Percentiles rank a stretch among this genome's conserved stretches.
These are phyloP conservation scores for Apiosordaria backusii DNA, from an alignment of 495 filamentous ascomycete species.

Conservation along the genomic window DNA sequence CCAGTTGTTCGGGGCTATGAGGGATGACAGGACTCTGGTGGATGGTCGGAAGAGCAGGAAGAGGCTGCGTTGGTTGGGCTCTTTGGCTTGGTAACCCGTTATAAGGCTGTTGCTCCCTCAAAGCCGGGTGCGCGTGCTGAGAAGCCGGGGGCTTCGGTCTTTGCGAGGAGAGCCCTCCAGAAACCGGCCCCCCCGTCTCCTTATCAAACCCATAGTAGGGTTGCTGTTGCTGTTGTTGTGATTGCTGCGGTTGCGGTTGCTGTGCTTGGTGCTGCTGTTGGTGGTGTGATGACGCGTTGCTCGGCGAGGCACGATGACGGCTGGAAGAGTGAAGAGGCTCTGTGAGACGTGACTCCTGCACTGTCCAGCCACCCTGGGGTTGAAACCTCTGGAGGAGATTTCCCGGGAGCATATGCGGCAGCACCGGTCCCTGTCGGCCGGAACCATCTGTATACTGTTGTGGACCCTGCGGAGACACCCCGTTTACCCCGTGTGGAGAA, in stretches of 20 bases:
- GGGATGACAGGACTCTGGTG: slow-evolving; percentile 17
- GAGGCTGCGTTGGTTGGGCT: slow-evolving; percentile 22
- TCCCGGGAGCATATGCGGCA: slow-evolving; percentile 24
- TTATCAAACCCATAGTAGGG: slow-evolving; percentile 42
- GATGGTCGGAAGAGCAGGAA: slow-evolving; percentile 12
- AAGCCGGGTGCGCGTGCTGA: slow-evolving; percentile 16
- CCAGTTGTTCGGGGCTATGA: slow-evolving; percentile 23
- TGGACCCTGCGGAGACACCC: slow-evolving; percentile 13
- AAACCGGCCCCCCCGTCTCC: slow-evolving; percentile 35
- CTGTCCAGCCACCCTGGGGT: slow-evolving; percentile 38
- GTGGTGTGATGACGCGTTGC: slow-evolving; percentile 33
- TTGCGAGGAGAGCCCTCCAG: slow-evolving; percentile 15
- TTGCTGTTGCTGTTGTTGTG: slow-evolving; percentile 11
- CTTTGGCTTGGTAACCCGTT: slow-evolving; percentile 3
- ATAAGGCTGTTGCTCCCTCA: slow-evolving; percentile 3
- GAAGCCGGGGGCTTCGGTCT: slow-evolving; percentile 13
- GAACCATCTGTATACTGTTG: slow-evolving; percentile 13
- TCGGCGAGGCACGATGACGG: slow-evolving; percentile 35
- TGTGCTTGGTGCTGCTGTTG: not conserved
- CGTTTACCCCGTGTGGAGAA: slow-evolving; percentile 17
- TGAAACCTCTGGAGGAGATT: slow-evolving; percentile 30
- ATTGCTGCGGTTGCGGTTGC: not conserved
- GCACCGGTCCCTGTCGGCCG: slow-evolving; percentile 19
- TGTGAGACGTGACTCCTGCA: slow-evolving; percentile 44
- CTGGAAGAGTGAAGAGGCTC: slow-evolving; percentile 42